Percentiles rank a stretch among this genome's conserved stretches.
phyloP scores from a whole-genome alignment of 495 filamentous ascomycete species.

The Xylaria nigripes region DNA sequence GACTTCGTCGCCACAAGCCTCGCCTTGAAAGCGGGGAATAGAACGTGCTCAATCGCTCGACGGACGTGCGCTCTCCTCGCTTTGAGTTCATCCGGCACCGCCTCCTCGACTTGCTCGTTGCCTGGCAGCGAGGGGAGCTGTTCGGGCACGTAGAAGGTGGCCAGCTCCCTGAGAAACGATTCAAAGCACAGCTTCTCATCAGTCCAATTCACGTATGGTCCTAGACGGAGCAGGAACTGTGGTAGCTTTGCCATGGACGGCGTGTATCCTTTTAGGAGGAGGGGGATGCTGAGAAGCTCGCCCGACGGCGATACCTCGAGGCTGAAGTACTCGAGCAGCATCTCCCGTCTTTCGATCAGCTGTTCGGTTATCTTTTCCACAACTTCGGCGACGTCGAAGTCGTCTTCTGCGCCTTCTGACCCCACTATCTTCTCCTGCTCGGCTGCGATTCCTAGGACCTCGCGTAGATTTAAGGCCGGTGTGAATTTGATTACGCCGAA shows the following conservation, averaged over 20 bases:
- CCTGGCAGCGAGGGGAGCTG: constrained; percentile 54
- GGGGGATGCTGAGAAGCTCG: constrained; percentile 67
- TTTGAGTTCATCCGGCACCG: constrained; percentile 45
- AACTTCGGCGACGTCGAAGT: constrained; percentile 59
- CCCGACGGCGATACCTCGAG: constrained; percentile 73
- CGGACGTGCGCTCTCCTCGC: constrained; percentile 50
- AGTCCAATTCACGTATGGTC: constrained; percentile 81
- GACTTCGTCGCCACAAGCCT: constrained; percentile 75
- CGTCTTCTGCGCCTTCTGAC: constrained; percentile 28
- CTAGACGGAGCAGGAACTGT: constrained; percentile 76
- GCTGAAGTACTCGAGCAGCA: constrained; percentile 90
- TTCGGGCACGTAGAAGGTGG: constrained; percentile 85
- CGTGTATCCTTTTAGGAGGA: constrained; percentile 82
- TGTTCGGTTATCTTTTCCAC: constrained; percentile 50
- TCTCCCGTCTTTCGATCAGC: constrained; percentile 67
- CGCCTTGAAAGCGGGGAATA: constrained; percentile 77
- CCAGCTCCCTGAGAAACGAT: constrained; percentile 78
- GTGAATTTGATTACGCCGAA: constrained; percentile 79
- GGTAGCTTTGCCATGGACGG: constrained; percentile 82
- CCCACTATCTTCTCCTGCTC: constrained; percentile 49
- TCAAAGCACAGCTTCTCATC: constrained; percentile 82
- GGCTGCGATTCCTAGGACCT: constrained; percentile 65
- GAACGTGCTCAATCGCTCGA: constrained; percentile 57
- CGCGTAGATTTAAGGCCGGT: constrained; percentile 61
- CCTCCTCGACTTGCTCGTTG: constrained; percentile 31